phyloP scores from a whole-genome alignment of 805 yeast species.

The Yarrowia phangngaensis region DNA sequence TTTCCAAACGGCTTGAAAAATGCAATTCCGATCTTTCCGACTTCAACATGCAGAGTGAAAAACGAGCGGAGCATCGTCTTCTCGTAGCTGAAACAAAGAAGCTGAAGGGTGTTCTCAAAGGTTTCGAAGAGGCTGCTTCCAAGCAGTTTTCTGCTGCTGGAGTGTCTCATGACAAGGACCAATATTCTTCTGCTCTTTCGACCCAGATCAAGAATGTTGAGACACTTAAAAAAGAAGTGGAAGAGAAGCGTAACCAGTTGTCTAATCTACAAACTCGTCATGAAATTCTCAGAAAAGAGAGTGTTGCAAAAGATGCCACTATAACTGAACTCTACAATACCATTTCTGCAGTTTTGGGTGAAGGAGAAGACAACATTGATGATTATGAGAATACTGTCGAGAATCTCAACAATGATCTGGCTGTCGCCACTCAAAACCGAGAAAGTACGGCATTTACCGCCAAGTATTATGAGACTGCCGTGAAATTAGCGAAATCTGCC shows the following conservation, averaged over 20 bases:
- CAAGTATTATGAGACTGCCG: conserved; percentile 66
- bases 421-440: conserved; percentile 56
- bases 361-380: conserved; percentile 30
- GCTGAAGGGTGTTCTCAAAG: conserved; percentile 1
- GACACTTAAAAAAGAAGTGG: neutral
- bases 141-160: neutral
- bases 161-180: neutral
- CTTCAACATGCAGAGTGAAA: conserved; percentile 15
- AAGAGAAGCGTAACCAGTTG: neutral
- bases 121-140: neutral
- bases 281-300: conserved; percentile 6
- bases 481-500: conserved; percentile 52
- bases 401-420: conserved; percentile 48
- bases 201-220: neutral
- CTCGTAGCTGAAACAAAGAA: neutral
- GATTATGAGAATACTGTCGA: conserved; percentile 43
- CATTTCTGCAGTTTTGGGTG: conserved; percentile 17
- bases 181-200: neutral
- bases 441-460: conserved; percentile 68
- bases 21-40: conserved; percentile 15
- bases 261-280: neutral
- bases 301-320: conserved; percentile 4
- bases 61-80: conserved; percentile 11
- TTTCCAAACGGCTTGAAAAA: conserved; percentile 4
- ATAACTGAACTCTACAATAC: neutral